Conservation (phyloP, 176 grass and related monocot genomes). For the Carex myosuroides region DNA sequence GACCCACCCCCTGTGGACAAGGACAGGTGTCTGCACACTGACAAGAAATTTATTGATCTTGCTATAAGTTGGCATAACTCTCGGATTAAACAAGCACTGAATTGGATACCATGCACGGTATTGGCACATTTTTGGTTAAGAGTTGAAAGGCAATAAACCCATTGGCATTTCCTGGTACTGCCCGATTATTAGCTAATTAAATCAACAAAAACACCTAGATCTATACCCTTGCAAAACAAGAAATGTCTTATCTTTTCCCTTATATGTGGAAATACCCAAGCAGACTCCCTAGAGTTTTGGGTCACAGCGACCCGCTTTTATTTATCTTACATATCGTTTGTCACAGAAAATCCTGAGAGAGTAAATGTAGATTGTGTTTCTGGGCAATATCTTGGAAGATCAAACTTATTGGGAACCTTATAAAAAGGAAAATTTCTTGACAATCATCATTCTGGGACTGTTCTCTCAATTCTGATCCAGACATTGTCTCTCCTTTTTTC, state of each 20-base stretch:
- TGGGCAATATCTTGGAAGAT: too few relatives aligned
- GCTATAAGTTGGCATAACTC: neutral
- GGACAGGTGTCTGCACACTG: conserved; percentile 77
- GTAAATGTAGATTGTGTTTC: too few relatives aligned
- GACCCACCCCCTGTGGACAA: conserved; percentile 97
- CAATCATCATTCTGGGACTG: too few relatives aligned
- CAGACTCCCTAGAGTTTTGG: too few relatives aligned
- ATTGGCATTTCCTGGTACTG: neutral
- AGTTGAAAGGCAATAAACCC: neutral
- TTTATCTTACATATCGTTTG: too few relatives aligned
- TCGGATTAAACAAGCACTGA: neutral
- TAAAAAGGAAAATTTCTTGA: too few relatives aligned
- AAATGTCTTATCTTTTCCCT: neutral
- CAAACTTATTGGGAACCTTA: too few relatives aligned
- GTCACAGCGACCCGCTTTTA: too few relatives aligned
- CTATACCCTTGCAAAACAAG: neutral
- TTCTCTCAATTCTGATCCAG: too few relatives aligned
- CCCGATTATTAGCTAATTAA: neutral
- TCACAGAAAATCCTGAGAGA: too few relatives aligned
- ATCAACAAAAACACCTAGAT: neutral
- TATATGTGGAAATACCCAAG: neutral
- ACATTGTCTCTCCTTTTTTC: too few relatives aligned
- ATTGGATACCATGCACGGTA: neutral
- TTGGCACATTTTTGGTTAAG: neutral
- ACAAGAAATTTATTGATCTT: conserved; percentile 50